phyloP scores from a whole-genome alignment of 371 early-diverging fungal genomes.

The Mucor lusitanicus region DNA sequence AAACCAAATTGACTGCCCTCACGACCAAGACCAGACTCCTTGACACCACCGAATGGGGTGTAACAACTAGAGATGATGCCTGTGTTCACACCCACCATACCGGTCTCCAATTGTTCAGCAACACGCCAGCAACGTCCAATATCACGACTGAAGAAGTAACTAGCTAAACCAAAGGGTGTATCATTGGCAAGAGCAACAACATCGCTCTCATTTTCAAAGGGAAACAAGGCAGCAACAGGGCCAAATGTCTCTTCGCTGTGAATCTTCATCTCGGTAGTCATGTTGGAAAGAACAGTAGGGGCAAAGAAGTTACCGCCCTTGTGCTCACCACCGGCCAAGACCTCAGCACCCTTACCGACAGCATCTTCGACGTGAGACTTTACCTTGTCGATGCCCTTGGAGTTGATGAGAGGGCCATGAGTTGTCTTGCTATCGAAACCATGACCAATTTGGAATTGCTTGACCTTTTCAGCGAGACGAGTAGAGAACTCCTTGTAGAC shows the following conservation, averaged over 20 bases:
- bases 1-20: conserved; percentile 78
- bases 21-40: conserved; percentile 81
- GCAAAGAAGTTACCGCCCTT: conserved; percentile 67
- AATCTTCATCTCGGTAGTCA: conserved; percentile 63
- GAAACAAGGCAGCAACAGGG: conserved; percentile 73
- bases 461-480: conserved; percentile 54
- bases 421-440: conserved; percentile 67
- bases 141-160: conserved; percentile 82
- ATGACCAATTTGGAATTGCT: conserved; percentile 71
- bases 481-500: conserved; percentile 73
- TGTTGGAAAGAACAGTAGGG: conserved; percentile 71
- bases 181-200: conserved; percentile 76
- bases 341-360: conserved; percentile 64
- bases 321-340: conserved; percentile 61
- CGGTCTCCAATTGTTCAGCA: conserved; percentile 78
- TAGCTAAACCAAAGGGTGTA: conserved; percentile 77
- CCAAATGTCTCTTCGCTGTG: conserved; percentile 81
- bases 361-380: conserved; percentile 73
- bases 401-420: conserved; percentile 83
- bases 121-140: conserved; percentile 79
- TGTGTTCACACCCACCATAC: conserved; percentile 93
- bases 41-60: conserved; percentile 84
- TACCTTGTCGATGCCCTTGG: conserved; percentile 70
- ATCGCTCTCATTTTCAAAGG: conserved; percentile 70
- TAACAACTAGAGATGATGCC: conserved; percentile 65